Conservation (phyloP, 352 stramenopile species). For the Phytophthora pisi region DNA sequence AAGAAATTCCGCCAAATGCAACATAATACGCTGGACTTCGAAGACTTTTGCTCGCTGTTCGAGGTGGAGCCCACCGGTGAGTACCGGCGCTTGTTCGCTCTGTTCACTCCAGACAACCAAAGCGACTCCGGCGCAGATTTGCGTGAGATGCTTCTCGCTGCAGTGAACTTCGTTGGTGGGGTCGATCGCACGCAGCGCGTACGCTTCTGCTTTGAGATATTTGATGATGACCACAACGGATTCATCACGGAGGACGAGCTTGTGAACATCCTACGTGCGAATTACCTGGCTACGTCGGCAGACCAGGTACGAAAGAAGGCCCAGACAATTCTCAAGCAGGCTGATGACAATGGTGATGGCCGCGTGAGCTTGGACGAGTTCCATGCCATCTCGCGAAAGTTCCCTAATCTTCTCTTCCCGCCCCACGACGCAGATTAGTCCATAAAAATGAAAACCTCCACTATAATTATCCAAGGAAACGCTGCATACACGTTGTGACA, state of each 20-base stretch:
- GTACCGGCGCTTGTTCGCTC: constrained; percentile 86
- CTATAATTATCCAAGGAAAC: constrained; percentile 13
- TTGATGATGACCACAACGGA: constrained; percentile 93
- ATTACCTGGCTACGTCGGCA: constrained; percentile 79
- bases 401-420: constrained; percentile 91
- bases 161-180: constrained; percentile 89
- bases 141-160: constrained; percentile 90
- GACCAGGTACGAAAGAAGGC: constrained; percentile 87
- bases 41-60: constrained; percentile 86
- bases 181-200: constrained; percentile 84
- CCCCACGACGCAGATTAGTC: constrained; percentile 39
- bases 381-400: constrained; percentile 87
- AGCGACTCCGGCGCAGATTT: constrained; percentile 82
- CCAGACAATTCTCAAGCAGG: constrained; percentile 83
- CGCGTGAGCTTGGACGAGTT: constrained; percentile 89
- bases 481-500: constrained; percentile 5
- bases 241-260: constrained; percentile 92
- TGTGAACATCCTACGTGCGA: constrained; percentile 90
- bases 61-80: constrained; percentile 89
- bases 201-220: constrained; percentile 95
- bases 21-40: constrained; percentile 63
- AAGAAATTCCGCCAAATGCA: constrained; percentile 68
- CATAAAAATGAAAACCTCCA: neutral
- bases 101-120: constrained; percentile 77
- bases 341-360: constrained; percentile 78